These are phyloP conservation scores for Podospora bellae-mahoneyi DNA, from an alignment of 495 filamentous ascomycete genomes.

Conservation along the genomic window DNA sequence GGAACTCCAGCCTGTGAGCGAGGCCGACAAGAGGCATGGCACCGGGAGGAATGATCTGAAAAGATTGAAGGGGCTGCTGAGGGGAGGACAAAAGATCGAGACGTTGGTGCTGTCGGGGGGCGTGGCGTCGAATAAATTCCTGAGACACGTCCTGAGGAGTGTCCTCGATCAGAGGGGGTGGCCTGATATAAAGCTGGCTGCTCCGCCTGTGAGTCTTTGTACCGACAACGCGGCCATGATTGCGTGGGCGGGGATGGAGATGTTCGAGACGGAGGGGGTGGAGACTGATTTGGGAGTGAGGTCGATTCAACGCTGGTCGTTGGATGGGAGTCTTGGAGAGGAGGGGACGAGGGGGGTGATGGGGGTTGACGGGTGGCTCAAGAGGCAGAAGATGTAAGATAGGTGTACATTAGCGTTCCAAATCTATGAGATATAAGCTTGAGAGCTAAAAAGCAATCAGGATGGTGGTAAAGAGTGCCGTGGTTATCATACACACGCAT, in stretches of 20 bases:
- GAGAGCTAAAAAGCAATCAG: too few relatives aligned
- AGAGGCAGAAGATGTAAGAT: constrained; percentile 7
- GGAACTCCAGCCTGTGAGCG: constrained; percentile 7
- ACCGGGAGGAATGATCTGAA: neutral
- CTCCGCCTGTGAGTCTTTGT: constrained; percentile 72
- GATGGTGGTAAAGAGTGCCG: neutral
- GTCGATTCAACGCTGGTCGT: constrained; percentile 70
- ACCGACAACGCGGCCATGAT: constrained; percentile 99
- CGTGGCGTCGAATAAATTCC: constrained; percentile 77
- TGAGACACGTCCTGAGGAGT: constrained; percentile 62
- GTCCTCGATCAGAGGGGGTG: constrained; percentile 64
- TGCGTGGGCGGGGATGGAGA: constrained; percentile 89
- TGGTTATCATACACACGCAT: neutral
- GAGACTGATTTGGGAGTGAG: constrained; percentile 55
- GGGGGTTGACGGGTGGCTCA: constrained; percentile 37
- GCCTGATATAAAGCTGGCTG: constrained; percentile 57
- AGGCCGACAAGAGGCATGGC: neutral
- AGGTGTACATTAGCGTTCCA: neutral
- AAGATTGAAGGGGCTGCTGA: neutral
- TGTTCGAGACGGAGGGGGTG: constrained; percentile 75
- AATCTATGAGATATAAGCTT: too few relatives aligned
- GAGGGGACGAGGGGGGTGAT: constrained; percentile 48
- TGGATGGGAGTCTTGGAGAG: constrained; percentile 56
- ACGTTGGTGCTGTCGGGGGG: constrained; percentile 84
- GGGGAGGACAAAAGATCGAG: constrained; percentile 31